Evolutionary conservation across 78 protist species (phyloP).

Genomic region (Guillardia theta): DNA sequence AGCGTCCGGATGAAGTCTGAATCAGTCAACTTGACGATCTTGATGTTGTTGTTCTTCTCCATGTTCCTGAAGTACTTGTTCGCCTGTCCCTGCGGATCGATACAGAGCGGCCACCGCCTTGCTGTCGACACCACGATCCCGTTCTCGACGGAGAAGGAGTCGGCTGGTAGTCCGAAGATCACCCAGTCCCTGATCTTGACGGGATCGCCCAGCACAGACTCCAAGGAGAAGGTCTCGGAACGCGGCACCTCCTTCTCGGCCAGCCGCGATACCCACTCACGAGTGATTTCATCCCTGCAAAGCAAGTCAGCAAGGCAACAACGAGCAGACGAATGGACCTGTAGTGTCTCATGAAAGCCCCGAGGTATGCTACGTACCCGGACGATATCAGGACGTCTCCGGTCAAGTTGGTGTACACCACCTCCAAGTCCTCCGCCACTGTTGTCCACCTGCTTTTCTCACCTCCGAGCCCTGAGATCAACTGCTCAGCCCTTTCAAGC

Average conservation of each 20-base stretch:
- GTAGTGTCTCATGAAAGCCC: conserved; percentile 49
- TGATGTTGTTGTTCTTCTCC: conserved; percentile 57
- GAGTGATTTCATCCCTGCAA: conserved; percentile 36
- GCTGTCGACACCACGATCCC: conserved; percentile 68
- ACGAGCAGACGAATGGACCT: too few species aligned
- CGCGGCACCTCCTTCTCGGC: conserved; percentile 20
- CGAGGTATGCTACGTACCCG: conserved; percentile 58
- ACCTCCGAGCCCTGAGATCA: conserved; percentile 57
- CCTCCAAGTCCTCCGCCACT: conserved; percentile 25
- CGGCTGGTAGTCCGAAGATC: conserved; percentile 75
- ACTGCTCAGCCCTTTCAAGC: conserved; percentile 52
- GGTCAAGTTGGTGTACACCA: neutral
- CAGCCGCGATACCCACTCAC: conserved; percentile 41
- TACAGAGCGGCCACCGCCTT: conserved; percentile 82
- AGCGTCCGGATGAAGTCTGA: conserved; percentile 57
- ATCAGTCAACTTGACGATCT: conserved; percentile 67
- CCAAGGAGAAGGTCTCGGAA: conserved; percentile 32
- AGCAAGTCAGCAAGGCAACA: too few species aligned
- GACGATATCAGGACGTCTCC: conserved; percentile 48
- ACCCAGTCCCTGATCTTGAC: conserved; percentile 72
- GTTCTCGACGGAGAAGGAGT: conserved; percentile 80
- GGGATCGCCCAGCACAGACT: conserved; percentile 59
- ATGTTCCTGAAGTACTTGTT: conserved; percentile 78
- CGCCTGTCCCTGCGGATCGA: conserved; percentile 96
- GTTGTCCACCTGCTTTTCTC: conserved; percentile 34